Percentiles rank a stretch among this genome's conserved stretches.
These are phyloP conservation scores for Starmerella potacharoeniae DNA, from an alignment of 805 yeast genomes.

Conservation along the genomic window DNA sequence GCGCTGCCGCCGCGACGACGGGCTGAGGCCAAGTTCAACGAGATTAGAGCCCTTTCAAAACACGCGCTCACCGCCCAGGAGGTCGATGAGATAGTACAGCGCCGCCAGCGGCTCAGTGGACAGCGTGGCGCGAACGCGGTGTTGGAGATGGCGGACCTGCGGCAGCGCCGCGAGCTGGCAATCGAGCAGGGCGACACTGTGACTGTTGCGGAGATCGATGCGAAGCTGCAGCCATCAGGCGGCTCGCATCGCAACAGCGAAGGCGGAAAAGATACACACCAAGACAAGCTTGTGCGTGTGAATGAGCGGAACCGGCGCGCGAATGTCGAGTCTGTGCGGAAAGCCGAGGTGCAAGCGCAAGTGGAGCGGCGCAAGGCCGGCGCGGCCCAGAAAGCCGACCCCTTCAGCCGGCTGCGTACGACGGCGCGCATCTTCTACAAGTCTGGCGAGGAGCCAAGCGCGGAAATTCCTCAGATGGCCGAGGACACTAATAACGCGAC, in stretches of 20 bases:
- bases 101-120: slow-evolving; percentile 53
- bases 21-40: slow-evolving; percentile 51
- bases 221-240: slow-evolving; percentile 21
- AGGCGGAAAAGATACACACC: background rate
- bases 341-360: slow-evolving; percentile 60
- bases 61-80: slow-evolving; percentile 58
- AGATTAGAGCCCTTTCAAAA: slow-evolving; percentile 50
- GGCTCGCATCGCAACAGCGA: background rate
- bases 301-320: slow-evolving; percentile 77
- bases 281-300: slow-evolving; percentile 30
- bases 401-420: slow-evolving; percentile 82
- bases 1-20: slow-evolving; percentile 52
- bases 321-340: slow-evolving; percentile 63
- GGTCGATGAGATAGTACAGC: slow-evolving; percentile 65
- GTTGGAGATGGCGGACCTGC: slow-evolving; percentile 54
- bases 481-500: slow-evolving; percentile 1
- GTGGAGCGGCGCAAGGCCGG: slow-evolving; percentile 38
- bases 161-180: slow-evolving; percentile 69
- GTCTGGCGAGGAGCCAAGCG: slow-evolving; percentile 27
- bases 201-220: slow-evolving; percentile 28
- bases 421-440: slow-evolving; percentile 69
- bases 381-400: slow-evolving; percentile 40
- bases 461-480: slow-evolving; percentile 2
- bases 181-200: slow-evolving; percentile 33
- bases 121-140: slow-evolving; percentile 65